Evolutionary conservation across 1,284 basidiomycete genomes (phyloP).

Genomic region (Mycena sp.): DNA sequence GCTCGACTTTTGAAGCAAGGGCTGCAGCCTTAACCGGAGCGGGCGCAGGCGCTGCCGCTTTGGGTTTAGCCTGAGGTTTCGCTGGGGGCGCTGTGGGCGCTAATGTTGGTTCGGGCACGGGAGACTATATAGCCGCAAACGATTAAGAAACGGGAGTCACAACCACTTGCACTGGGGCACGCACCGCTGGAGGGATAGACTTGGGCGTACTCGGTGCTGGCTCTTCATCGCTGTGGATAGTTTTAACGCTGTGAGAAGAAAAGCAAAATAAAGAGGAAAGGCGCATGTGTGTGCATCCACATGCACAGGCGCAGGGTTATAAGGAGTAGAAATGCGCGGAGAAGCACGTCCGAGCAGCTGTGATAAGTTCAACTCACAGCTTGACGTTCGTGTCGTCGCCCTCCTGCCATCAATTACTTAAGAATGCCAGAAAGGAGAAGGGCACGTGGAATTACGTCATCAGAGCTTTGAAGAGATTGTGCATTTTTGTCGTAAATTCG

Average conservation of each 20-base stretch:
- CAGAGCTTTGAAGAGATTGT: conserved; percentile 27
- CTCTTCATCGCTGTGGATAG: conserved; percentile 55
- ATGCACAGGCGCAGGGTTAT: conserved; percentile 19
- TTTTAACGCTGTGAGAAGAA: conserved; percentile 53
- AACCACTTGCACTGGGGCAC: background rate
- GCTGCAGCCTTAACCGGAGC: conserved; percentile 6
- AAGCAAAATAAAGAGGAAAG: conserved; percentile 60
- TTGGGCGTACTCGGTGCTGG: conserved; percentile 35
- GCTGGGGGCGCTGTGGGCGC: background rate
- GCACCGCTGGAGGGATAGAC: conserved; percentile 12
- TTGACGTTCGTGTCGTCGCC: conserved; percentile 13
- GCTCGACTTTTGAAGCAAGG: conserved; percentile 42
- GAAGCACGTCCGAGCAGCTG: conserved; percentile 12
- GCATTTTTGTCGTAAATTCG: conserved; percentile 22
- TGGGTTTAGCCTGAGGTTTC: conserved; percentile 22
- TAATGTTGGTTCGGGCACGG: conserved; percentile 6
- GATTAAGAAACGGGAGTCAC: background rate
- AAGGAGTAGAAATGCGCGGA: background rate
- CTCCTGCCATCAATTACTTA: conserved; percentile 28
- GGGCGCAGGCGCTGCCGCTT: conserved; percentile 1
- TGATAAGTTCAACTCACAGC: conserved; percentile 30
- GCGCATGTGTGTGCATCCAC: conserved; percentile 54
- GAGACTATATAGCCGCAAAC: background rate
- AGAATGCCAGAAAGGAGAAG: conserved; percentile 38
- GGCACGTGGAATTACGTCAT: conserved; percentile 39